Evolutionary conservation across 2,329 filamentous ascomycete genomes (phyloP).

Genomic region (Alternaria sp.): DNA sequence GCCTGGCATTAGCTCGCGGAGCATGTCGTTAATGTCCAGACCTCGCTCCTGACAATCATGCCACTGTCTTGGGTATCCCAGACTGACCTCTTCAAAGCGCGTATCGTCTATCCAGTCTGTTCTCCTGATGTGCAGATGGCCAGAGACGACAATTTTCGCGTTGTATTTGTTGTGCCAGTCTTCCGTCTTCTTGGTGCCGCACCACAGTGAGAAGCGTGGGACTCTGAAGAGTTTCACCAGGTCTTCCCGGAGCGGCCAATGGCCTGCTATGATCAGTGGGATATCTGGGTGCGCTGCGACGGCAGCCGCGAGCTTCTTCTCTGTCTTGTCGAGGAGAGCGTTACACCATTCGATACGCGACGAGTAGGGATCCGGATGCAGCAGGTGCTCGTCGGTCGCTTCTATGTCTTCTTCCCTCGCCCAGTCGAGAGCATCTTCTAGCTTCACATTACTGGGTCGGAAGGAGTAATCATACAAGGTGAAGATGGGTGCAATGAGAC

Average conservation of each 20-base stretch:
- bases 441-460: conserved; percentile 58
- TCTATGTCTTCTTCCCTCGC: conserved; percentile 56
- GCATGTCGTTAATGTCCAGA: conserved; percentile 55
- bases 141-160: conserved; percentile 57
- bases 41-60: conserved; percentile 53
- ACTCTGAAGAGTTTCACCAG: conserved; percentile 54
- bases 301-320: conserved; percentile 51
- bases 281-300: conserved; percentile 40
- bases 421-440: conserved; percentile 59
- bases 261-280: conserved; percentile 55
- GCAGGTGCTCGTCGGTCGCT: conserved; percentile 56
- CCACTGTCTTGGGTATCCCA: conserved; percentile 60
- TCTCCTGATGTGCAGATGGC: conserved; percentile 56
- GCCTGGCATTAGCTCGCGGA: conserved; percentile 57
- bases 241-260: conserved; percentile 58
- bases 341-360: conserved; percentile 58
- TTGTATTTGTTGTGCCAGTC: conserved; percentile 58
- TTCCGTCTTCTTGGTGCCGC: conserved; percentile 57
- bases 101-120: conserved; percentile 59
- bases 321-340: conserved; percentile 51
- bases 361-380: conserved; percentile 56
- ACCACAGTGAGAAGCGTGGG: conserved; percentile 58
- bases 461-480: conserved; percentile 69
- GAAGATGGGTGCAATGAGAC: conserved; percentile 64
- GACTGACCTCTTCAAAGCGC: conserved; percentile 57